phyloP scores from a whole-genome alignment of 2,329 filamentous ascomycete species.

The Cytospora paraplurivora region DNA sequence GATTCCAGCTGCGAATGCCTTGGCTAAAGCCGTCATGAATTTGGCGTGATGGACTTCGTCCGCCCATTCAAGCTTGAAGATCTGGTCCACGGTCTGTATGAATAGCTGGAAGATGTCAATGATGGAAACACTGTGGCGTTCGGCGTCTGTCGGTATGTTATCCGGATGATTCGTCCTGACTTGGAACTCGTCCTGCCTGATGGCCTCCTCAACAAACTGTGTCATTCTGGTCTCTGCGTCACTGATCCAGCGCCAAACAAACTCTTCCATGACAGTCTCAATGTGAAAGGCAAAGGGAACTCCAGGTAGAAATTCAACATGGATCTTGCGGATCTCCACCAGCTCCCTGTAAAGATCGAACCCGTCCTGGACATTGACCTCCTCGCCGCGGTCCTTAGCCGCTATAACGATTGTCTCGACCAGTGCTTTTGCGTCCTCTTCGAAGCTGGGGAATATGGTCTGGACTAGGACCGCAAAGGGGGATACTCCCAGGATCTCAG shows the following conservation, averaged over 20 bases:
- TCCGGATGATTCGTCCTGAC: conserved; percentile 67
- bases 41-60: conserved; percentile 92
- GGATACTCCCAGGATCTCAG: conserved; percentile 77
- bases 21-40: conserved; percentile 93
- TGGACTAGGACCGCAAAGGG: conserved; percentile 72
- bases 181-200: conserved; percentile 86
- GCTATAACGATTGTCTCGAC: conserved; percentile 78
- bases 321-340: conserved; percentile 80
- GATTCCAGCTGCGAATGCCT: conserved; percentile 79
- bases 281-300: conserved; percentile 83
- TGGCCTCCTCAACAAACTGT: conserved; percentile 84
- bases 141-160: conserved; percentile 70
- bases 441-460: conserved; percentile 86
- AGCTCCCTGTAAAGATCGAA: conserved; percentile 92
- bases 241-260: conserved; percentile 94
- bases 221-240: conserved; percentile 78
- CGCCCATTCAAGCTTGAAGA: conserved; percentile 86
- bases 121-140: conserved; percentile 89
- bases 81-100: conserved; percentile 86
- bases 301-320: conserved; percentile 71
- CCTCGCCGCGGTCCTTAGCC: conserved; percentile 67
- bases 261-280: conserved; percentile 82
- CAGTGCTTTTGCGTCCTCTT: conserved; percentile 84
- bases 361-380: conserved; percentile 86
- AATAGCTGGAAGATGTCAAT: conserved; percentile 94